These are phyloP conservation scores for Aureobasidium sp. DNA, from an alignment of 2,329 filamentous ascomycete genomes.

Conservation along the genomic window DNA sequence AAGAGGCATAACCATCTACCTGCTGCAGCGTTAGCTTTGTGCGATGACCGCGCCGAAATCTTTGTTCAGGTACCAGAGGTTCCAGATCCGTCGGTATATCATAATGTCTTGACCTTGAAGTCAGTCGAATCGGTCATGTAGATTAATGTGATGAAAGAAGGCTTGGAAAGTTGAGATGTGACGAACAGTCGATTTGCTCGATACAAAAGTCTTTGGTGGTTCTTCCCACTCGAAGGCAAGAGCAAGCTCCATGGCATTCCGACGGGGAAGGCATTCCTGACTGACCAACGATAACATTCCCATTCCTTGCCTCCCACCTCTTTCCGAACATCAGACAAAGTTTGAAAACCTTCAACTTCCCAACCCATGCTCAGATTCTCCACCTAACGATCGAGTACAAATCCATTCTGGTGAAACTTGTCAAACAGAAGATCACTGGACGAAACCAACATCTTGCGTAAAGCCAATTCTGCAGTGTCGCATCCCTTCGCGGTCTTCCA, in stretches of 20 bases:
- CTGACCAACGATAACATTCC: too few relatives aligned
- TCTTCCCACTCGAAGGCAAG: too few relatives aligned
- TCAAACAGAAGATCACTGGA: constrained; percentile 5
- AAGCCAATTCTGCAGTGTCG: constrained; percentile 1
- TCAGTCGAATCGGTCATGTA: neutral
- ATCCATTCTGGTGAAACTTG: neutral
- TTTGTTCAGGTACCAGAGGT: too few relatives aligned
- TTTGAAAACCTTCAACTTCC: neutral
- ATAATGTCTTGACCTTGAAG: too few relatives aligned
- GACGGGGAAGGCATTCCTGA: too few relatives aligned
- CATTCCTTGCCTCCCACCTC: neutral
- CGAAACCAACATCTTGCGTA: constrained; percentile 3
- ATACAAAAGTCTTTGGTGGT: neutral
- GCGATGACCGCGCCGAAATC: neutral
- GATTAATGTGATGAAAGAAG: neutral
- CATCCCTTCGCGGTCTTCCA: constrained; percentile 1
- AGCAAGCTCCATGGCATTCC: neutral
- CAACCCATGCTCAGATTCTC: neutral
- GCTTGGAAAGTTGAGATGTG: neutral
- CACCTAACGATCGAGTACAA: neutral
- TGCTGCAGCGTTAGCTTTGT: neutral
- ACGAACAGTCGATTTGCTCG: neutral
- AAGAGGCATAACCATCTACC: neutral
- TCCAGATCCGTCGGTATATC: too few relatives aligned
- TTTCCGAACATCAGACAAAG: neutral